Evolutionary conservation across 345 rosid species (phyloP).

Genomic region (Salix caprea): DNA sequence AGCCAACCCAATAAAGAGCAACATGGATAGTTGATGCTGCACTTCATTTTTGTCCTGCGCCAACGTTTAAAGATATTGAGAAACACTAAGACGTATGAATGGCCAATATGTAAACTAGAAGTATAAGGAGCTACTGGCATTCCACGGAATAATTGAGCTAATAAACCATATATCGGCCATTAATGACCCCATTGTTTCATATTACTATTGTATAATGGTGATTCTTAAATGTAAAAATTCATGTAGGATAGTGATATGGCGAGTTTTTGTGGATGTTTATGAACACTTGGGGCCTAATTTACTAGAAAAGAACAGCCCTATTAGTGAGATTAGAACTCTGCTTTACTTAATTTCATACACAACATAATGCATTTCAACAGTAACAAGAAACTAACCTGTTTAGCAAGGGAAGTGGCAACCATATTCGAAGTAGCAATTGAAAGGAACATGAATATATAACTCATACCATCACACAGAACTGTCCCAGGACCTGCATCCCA

Average conservation of each 20-base stretch:
- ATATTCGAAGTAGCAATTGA: conserved; percentile 88
- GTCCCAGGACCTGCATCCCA: conserved; percentile 82
- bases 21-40: conserved; percentile 71
- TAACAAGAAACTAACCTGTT: conserved; percentile 45
- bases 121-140: no score
- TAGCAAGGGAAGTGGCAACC: conserved; percentile 91
- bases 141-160: no score
- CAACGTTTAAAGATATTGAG: not conserved
- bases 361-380: not conserved
- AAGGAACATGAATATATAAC: conserved; percentile 81
- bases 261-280: no score
- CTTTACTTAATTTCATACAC: not conserved
- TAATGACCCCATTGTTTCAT: no score
- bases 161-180: no score
- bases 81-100: no score
- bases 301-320: not conserved
- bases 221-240: no score
- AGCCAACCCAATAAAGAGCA: conserved; percentile 66
- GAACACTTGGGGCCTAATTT: not conserved
- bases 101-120: no score
- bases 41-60: conserved; percentile 71
- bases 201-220: no score
- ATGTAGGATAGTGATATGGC: no score
- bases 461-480: conserved; percentile 68
- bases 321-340: not conserved